A percentile compares a stretch with the other conserved stretches of the same genome.
Conservation (phyloP, 345 rosid genomes). For the Euphorbia tirucalli region DNA sequence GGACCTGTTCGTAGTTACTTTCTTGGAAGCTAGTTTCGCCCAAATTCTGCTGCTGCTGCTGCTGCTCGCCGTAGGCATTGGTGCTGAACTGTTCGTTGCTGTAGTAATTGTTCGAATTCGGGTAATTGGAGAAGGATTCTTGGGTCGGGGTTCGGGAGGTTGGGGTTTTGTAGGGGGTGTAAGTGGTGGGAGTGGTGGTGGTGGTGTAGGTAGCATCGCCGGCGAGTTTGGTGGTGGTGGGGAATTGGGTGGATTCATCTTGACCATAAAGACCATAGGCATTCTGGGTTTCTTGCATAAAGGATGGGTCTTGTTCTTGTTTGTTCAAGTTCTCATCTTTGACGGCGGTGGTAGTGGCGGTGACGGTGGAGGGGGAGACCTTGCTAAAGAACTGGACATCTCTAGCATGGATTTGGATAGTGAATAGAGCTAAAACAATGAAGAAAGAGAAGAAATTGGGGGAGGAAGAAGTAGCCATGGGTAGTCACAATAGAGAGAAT, state of each 20-base stretch:
- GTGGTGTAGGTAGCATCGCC: conserved; percentile 19
- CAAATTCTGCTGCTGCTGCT: conserved; percentile 6
- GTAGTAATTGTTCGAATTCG: conserved; percentile 24
- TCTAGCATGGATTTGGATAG: conserved; percentile 17
- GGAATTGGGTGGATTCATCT: conserved; percentile 15
- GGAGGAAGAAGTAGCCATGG: conserved; percentile 35
- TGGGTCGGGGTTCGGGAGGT: conserved; percentile 21
- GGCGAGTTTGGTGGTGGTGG: conserved; percentile 24
- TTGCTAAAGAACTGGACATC: conserved; percentile 29
- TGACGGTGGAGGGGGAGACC: conserved; percentile 14
- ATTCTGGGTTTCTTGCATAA: conserved; percentile 41
- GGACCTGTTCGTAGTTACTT: conserved; percentile 1
- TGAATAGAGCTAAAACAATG: conserved; percentile 22
- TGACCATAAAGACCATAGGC: conserved; percentile 58
- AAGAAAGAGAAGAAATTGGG: conserved; percentile 20
- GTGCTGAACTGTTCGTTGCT: conserved; percentile 8
- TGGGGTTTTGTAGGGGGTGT: conserved; percentile 27
- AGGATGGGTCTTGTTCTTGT: conserved; percentile 32
- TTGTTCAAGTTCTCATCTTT: conserved; percentile 9
- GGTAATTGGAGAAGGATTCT: conserved; percentile 29
- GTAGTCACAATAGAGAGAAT: neutral
- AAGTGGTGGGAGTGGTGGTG: conserved; percentile 10
- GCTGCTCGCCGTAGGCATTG: conserved; percentile 2
- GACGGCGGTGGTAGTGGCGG: neutral
- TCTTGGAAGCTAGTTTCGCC: conserved; percentile 22